These are phyloP conservation scores for Diaporthe sp. DNA, from an alignment of 2,329 filamentous ascomycete species.

Conservation along the genomic window DNA sequence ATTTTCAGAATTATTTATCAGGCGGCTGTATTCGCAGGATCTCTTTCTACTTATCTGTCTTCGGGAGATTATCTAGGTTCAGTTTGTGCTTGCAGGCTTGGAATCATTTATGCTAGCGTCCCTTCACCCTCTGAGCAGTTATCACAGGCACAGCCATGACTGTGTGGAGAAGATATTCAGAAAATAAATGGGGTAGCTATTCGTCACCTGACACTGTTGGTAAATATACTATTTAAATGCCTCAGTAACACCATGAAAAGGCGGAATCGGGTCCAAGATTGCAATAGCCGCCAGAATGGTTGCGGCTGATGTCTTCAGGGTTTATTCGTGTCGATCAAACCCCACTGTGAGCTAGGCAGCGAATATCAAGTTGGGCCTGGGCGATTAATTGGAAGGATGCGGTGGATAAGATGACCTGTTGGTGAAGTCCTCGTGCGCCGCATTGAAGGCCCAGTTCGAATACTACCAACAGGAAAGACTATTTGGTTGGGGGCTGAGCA, in stretches of 20 bases:
- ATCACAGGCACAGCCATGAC: neutral
- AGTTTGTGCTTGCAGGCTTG: neutral
- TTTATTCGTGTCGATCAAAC: neutral
- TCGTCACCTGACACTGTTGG: neutral
- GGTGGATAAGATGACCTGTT: conserved; percentile 1
- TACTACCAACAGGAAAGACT: neutral
- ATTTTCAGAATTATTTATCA: neutral
- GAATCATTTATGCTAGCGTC: neutral
- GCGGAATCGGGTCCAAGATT: neutral
- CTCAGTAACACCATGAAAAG: neutral
- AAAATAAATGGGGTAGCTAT: neutral
- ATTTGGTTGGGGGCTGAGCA: neutral
- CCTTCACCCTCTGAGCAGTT: neutral
- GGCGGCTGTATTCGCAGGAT: rapidly evolving
- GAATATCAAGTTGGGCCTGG: neutral
- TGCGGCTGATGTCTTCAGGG: neutral
- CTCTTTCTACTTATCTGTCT: too few species aligned
- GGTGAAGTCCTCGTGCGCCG: neutral
- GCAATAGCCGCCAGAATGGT: neutral
- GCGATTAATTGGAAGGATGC: neutral
- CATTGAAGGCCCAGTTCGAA: neutral
- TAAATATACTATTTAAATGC: neutral
- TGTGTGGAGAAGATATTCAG: neutral
- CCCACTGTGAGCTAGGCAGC: neutral
- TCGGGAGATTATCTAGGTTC: neutral